Evolutionary conservation across 371 early-diverging fungal genomes (phyloP).

Genomic region (Lichtheimia corymbifera): DNA sequence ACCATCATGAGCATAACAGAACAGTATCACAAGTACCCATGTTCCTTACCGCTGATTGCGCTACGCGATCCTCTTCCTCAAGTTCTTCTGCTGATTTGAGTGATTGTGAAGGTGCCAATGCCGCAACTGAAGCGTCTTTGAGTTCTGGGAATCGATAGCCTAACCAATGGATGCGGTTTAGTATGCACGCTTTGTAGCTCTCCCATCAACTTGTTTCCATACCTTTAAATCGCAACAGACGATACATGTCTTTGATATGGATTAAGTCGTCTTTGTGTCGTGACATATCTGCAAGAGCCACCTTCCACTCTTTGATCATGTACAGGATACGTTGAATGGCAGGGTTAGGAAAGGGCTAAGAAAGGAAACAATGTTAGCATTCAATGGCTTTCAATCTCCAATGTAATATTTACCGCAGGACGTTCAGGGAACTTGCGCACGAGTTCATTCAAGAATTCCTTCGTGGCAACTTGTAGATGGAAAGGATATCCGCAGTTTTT

Average conservation of each 20-base stretch:
- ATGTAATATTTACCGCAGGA: conserved; percentile 47
- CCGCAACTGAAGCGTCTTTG: conserved; percentile 24
- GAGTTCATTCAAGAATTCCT: conserved; percentile 96
- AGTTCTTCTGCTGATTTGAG: conserved; percentile 91
- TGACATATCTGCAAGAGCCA: conserved; percentile 82
- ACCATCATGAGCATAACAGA: background rate
- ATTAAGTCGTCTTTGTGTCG: conserved; percentile 91
- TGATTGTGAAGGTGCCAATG: conserved; percentile 40
- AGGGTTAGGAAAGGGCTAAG: conserved; percentile 52
- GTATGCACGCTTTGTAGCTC: background rate
- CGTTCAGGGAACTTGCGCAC: conserved; percentile 92
- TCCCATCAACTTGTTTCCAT: background rate
- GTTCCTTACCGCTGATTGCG: conserved; percentile 79
- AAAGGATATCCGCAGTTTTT: conserved; percentile 98
- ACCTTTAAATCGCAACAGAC: conserved; percentile 84
- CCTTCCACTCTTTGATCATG: conserved; percentile 93
- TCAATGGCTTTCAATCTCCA: no score
- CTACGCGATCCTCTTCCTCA: conserved; percentile 91
- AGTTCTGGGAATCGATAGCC: conserved; percentile 32
- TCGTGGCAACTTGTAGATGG: conserved; percentile 91
- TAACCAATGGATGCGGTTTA: background rate
- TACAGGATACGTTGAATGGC: conserved; percentile 88
- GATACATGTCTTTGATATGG: conserved; percentile 94
- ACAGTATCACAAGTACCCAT: background rate
- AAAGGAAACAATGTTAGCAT: background rate